A percentile compares a stretch with the other conserved stretches of the same genome.
Conservation (phyloP, 768 basidiomycete genomes). For the Agaricus sinodeliciosus region DNA sequence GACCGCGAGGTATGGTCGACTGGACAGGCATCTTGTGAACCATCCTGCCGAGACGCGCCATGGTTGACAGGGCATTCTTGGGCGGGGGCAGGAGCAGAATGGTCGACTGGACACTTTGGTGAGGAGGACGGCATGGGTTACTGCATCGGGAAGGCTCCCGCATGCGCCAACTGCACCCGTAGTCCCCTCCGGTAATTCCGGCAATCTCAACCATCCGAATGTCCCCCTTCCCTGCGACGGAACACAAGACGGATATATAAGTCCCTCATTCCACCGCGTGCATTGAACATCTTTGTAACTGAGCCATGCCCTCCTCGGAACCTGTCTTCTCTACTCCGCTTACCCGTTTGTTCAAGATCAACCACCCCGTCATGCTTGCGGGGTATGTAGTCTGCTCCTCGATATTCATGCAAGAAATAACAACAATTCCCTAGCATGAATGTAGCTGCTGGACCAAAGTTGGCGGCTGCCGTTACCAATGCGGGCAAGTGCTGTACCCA, state of each 20-base stretch:
- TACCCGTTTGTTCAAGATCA: constrained; percentile 69
- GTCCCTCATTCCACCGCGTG: neutral
- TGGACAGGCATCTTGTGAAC: constrained; percentile 27
- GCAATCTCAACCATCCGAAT: constrained; percentile 1
- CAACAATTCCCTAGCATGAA: constrained; percentile 53
- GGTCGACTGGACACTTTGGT: constrained; percentile 44
- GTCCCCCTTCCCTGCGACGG: neutral
- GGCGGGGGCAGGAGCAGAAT: constrained; percentile 24
- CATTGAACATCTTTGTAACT: constrained; percentile 7
- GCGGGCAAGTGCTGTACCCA: constrained; percentile 38
- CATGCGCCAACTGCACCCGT: constrained; percentile 1
- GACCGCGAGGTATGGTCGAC: constrained; percentile 32
- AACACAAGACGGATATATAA: neutral
- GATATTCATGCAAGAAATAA: neutral
- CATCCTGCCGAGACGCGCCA: constrained; percentile 18
- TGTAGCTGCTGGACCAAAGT: constrained; percentile 76
- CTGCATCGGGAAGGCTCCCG: neutral
- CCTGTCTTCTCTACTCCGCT: constrained; percentile 68
- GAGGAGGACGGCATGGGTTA: constrained; percentile 18
- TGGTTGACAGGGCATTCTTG: constrained; percentile 65
- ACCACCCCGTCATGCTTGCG: constrained; percentile 82
- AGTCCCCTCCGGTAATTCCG: neutral
- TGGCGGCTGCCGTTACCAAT: constrained; percentile 90
- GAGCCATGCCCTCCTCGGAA: constrained; percentile 59
- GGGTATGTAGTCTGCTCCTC: constrained; percentile 30